Evolutionary conservation across 192 early-diverging fungal species (phyloP), one percentile per base, ranked within the genome.

Genomic region (Coemansia guatemalensis): DNA sequence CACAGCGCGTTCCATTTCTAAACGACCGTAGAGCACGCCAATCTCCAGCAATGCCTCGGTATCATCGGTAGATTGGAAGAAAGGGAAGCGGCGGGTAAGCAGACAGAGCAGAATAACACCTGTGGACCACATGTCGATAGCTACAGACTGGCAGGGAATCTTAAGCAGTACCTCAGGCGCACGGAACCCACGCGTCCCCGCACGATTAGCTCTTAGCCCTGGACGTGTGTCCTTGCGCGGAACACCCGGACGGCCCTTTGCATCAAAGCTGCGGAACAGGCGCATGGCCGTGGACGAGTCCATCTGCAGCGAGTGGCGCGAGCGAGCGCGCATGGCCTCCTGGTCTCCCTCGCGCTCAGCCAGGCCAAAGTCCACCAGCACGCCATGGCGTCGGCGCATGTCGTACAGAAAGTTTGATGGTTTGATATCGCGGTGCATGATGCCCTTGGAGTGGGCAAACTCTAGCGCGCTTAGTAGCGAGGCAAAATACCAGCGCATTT

Each of bases 391-490:
- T 12, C 69, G 67, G n/a, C 74, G 61, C 2, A 83, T 60, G 53
- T 90, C 84, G 70, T 89, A 98, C n/a, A 98, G 81, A 74, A 98
- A 98, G 62, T 98, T 98, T 50, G 87, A 88, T 4, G 96, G 96
- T 65, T 98, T 98, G 60, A 98, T 85, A 62, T 98, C 96, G 33
- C 95, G 82, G 60, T 98, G 96, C 47, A 98, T 84, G 51, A 95
- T 90, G 9, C 81, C 78, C 29, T 84, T 71, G 7, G 58, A 48
- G 63, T 97, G 95, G 5, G 93, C 72, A 54, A 88, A 81, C n/a
- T 74, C 76, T 6, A 97, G 78, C 0, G 88, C 95, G 8, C 75
- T 78, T 14, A 95, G 81, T 14, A 97, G 71, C 0, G 85, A 85
- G 8, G 83, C 74, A 56, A 97, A 79, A 69, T 97, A 97, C 66